Base-by-base conservation (phyloP, 768 basidiomycete genomes). In the Amyloporia xantha region DNA sequence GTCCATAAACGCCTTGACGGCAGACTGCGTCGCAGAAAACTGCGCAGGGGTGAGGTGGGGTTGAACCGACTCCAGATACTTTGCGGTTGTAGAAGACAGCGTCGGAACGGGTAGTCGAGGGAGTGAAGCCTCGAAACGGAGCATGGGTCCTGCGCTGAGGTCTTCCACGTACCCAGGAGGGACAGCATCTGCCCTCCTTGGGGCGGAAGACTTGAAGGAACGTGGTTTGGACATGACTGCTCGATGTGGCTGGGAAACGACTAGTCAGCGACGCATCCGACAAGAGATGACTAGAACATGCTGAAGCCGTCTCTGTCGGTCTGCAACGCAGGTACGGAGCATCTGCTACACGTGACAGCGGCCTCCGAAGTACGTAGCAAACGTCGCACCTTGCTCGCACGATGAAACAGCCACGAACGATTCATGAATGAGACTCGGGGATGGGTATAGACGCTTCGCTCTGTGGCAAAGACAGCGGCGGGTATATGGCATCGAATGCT, bases 51-150 rank as follows among this genome's bases (percentile, higher is more conserved):
- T 76, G 30, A 93, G 75, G 52, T 86, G 83, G 0, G 95, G 93
- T 37, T 77, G 72, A 17, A 93, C 81, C 3, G 84, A 78, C 54
- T 92, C 86, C 57, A 96, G 82, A 71, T 98, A 98, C 62, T 95
- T 95, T 49, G 78, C 66, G 26, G 87, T 73, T 0, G 95, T 97
- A 1, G 90, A 88, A 7, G 79, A 67, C 36, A 98, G 77, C 1
- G 86, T 67, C 0, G 95, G 94, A 0, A 98, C 84, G 19, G 95
- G 94, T 5, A 98, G 78, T 25, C 64, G 71, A 2, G 88, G 88
- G 0, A 91, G 70, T 1, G 83, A 82, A 1, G 77, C 75, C 52
- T 90, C 82, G 68, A 76, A 88, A 25, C 83, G 76, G 27, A 89
- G 73, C 84, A 88, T 89, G 1, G 80, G 75, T 0, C 74, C 69